These are phyloP conservation scores for Pseudotsuga menziesii DNA, from an alignment of 75 land plant genomes.

Conservation along the genomic window DNA sequence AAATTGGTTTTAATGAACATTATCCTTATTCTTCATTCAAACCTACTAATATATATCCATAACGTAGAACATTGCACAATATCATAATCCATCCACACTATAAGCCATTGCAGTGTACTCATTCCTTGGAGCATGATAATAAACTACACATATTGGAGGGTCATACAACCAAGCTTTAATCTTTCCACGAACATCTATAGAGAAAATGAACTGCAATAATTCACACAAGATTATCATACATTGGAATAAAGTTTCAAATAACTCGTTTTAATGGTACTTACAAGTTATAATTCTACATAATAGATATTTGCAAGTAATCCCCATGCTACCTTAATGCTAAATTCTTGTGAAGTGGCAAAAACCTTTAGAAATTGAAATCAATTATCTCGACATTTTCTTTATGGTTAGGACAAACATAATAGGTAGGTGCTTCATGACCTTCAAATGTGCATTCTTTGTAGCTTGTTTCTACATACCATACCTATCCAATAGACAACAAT, in stretches of 20 bases:
- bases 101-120: conserved; percentile 94
- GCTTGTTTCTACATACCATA: conserved; percentile 76
- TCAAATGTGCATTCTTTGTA: conserved; percentile 63
- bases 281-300: neutral
- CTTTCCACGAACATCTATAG: conserved; percentile 89
- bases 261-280: no score
- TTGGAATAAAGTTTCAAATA: no score
- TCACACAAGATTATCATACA: neutral
- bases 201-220: conserved; percentile 74
- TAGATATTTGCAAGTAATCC: no score
- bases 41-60: neutral
- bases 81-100: conserved; percentile 93
- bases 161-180: conserved; percentile 97
- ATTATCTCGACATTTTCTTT: conserved; percentile 71
- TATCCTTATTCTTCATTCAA: neutral
- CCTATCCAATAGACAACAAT: conserved; percentile 28
- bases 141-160: conserved; percentile 71
- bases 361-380: no score
- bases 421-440: conserved; percentile 86
- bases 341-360: no score
- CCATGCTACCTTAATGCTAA: no score
- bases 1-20: neutral
- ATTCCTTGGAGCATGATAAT: conserved; percentile 88
- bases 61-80: neutral
- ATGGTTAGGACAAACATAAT: conserved; percentile 82